These are phyloP conservation scores for Mortierella sp. DNA, from an alignment of 371 early-diverging fungal species.

Conservation along the genomic window DNA sequence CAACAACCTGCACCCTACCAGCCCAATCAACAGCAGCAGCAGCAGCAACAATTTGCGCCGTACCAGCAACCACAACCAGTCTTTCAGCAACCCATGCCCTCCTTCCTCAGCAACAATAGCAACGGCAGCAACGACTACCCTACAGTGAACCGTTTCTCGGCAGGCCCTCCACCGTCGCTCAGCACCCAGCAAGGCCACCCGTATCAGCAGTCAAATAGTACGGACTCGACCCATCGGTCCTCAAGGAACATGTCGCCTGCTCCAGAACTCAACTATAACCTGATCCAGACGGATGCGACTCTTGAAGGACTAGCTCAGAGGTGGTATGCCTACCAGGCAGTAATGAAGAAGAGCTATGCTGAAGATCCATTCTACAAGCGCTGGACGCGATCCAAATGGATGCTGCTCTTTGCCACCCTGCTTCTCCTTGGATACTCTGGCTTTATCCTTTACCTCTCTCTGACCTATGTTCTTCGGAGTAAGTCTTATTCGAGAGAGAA, in stretches of 20 bases:
- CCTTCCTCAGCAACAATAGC: neutral
- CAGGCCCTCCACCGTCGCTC: neutral
- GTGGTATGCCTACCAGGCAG: constrained; percentile 19
- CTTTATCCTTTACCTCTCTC: neutral
- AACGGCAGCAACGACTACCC: neutral
- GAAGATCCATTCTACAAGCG: constrained; percentile 22
- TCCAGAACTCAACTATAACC: constrained; percentile 2
- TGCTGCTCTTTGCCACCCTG: neutral
- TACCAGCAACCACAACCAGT: neutral
- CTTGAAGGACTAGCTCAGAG: constrained; percentile 17
- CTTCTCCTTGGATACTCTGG: constrained; percentile 13
- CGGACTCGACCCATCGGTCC: constrained; percentile 13
- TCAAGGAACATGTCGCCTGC: constrained; percentile 11
- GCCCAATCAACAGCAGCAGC: neutral
- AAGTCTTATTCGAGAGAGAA: neutral
- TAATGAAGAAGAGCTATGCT: constrained; percentile 17
- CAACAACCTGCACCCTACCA: neutral
- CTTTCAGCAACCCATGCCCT: neutral
- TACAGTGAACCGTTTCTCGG: neutral
- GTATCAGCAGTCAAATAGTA: constrained; percentile 1
- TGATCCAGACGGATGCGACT: constrained; percentile 17
- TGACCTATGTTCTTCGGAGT: constrained; percentile 7
- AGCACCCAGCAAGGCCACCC: neutral
- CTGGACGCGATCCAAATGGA: constrained; percentile 21
- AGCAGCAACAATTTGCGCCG: neutral